phyloP scores from a whole-genome alignment of 345 rosid genomes.

The Pistacia integerrima region DNA sequence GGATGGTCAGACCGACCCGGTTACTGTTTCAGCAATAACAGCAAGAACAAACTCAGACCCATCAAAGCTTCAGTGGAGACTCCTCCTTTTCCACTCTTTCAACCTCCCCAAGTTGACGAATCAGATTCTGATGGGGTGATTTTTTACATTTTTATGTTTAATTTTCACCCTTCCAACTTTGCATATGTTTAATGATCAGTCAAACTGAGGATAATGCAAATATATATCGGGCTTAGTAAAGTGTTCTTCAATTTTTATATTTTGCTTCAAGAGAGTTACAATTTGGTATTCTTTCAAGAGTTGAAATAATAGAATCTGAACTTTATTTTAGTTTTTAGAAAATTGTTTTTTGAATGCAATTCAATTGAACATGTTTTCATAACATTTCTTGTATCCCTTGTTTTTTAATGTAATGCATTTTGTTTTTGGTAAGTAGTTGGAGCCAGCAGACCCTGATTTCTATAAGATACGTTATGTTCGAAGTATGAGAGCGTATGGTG shows the following conservation, averaged over 20 bases:
- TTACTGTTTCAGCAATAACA: conserved; percentile 31
- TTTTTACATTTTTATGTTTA: neutral
- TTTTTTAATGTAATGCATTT: neutral
- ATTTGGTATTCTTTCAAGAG: too few species aligned
- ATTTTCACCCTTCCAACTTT: neutral
- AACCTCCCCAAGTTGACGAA: conserved; percentile 47
- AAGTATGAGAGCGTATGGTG: conserved; percentile 88
- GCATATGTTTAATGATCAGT: neutral
- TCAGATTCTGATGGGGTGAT: conserved; percentile 48
- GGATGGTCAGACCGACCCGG: conserved; percentile 40
- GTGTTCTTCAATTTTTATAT: too few species aligned
- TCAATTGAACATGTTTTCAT: too few species aligned
- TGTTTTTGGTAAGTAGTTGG: conserved; percentile 20
- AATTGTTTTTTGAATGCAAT: too few species aligned
- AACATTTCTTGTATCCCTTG: neutral
- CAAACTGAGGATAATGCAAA: neutral
- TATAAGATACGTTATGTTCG: conserved; percentile 86
- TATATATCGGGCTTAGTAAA: too few species aligned
- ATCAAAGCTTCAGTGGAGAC: conserved; percentile 56
- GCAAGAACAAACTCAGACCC: conserved; percentile 51
- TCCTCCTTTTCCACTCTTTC: conserved; percentile 73
- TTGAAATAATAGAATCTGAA: neutral
- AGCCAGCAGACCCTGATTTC: too few species aligned
- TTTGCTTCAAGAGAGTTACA: too few species aligned
- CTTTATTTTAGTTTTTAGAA: too few species aligned